Evolutionary conservation across 257 asterid species (phyloP).

Genomic region (Petunia secreta): DNA sequence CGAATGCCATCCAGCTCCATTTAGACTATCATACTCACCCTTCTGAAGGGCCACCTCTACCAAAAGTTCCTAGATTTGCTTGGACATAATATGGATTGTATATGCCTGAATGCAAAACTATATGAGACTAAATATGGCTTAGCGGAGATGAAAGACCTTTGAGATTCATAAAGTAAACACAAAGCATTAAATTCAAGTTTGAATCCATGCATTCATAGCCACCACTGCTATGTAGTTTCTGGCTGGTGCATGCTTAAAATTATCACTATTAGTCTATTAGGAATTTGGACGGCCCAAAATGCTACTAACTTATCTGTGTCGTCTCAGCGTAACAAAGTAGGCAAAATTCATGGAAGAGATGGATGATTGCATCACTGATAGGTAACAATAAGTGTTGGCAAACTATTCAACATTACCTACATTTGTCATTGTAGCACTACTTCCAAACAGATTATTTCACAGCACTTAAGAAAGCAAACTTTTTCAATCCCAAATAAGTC

Average conservation of each 20-base stretch:
- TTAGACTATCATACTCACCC: not conserved
- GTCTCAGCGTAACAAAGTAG: not conserved
- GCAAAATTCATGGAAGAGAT: not conserved
- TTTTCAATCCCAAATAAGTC: not conserved
- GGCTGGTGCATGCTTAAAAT: not conserved
- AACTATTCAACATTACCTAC: not conserved
- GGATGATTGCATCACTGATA: not conserved
- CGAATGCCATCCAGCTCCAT: not conserved
- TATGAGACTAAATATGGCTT: slow-evolving; percentile 6
- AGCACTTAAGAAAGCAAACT: not conserved
- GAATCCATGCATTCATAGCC: not conserved
- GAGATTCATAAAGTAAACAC: slow-evolving; percentile 7
- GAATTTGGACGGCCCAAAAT: not conserved
- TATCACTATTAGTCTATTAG: not conserved
- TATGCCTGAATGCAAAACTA: not conserved
- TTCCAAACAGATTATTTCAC: too few species aligned
- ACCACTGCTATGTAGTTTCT: not conserved
- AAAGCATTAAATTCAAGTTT: not conserved
- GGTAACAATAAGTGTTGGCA: not conserved
- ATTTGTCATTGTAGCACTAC: not conserved
- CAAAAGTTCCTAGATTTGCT: slow-evolving; percentile 4
- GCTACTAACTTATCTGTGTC: not conserved
- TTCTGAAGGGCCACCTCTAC: slow-evolving; percentile 14
- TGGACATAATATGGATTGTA: slow-evolving; percentile 9
- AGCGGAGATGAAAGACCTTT: not conserved